These are phyloP conservation scores for Irpex lacteus DNA, from an alignment of 1,284 basidiomycete species.

Conservation along the genomic window DNA sequence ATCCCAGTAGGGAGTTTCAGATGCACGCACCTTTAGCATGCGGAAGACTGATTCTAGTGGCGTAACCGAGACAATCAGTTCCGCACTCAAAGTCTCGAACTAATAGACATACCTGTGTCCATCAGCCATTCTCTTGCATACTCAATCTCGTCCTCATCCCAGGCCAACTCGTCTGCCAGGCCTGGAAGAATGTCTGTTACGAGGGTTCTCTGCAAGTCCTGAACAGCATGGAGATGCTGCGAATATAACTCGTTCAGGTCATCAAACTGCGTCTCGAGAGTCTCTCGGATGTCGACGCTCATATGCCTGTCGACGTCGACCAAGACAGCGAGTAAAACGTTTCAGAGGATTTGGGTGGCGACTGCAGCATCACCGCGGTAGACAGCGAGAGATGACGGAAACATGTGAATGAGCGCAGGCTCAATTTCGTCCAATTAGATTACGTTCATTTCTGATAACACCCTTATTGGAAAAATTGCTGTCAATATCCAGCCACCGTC, in stretches of 20 bases:
- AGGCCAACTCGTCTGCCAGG: conserved; percentile 52
- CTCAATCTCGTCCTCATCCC: conserved; percentile 41
- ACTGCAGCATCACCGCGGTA: neutral
- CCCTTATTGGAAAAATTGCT: neutral
- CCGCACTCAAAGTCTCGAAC: conserved; percentile 5
- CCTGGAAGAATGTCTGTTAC: conserved; percentile 56
- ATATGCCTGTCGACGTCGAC: conserved; percentile 2
- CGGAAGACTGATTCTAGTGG: conserved; percentile 60
- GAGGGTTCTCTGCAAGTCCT: conserved; percentile 46
- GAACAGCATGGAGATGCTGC: conserved; percentile 42
- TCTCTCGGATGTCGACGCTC: conserved; percentile 11
- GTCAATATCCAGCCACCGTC: neutral
- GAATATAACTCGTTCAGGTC: conserved; percentile 34
- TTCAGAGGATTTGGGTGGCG: neutral
- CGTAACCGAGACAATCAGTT: neutral
- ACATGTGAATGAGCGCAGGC: neutral
- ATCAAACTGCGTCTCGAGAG: conserved; percentile 21
- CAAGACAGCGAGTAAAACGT: neutral
- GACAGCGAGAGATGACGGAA: neutral
- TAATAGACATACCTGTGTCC: conserved; percentile 39
- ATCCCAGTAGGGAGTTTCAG: conserved; percentile 11
- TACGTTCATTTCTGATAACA: neutral
- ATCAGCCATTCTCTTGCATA: conserved; percentile 60
- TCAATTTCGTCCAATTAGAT: neutral
- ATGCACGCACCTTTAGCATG: conserved; percentile 51